phyloP scores from a whole-genome alignment of 1,284 basidiomycete species.

The Ganoderma leucocontextum region DNA sequence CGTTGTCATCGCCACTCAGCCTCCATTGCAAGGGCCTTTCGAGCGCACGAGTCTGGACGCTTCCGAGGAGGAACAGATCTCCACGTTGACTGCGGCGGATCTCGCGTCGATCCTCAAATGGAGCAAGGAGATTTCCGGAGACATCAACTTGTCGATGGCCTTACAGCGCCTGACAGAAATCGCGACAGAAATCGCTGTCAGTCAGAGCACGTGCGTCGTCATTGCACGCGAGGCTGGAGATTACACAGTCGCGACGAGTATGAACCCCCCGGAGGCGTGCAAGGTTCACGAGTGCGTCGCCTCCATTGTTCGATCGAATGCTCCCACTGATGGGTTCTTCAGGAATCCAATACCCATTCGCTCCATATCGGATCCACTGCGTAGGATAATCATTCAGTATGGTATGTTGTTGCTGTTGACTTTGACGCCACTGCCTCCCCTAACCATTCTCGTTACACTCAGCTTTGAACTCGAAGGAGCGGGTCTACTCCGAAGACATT shows the following conservation, averaged over 20 bases:
- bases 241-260: conserved; percentile 72
- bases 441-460: conserved; percentile 9
- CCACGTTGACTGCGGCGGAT: conserved; percentile 62
- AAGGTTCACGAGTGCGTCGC: conserved; percentile 69
- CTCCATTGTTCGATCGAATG: not conserved
- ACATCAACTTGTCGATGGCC: conserved; percentile 69
- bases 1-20: conserved; percentile 46
- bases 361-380: conserved; percentile 64
- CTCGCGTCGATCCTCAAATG: conserved; percentile 71
- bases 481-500: conserved; percentile 66
- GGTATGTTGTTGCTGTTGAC: conserved; percentile 44
- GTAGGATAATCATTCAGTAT: conserved; percentile 70
- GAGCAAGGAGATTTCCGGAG: conserved; percentile 77
- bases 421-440: not conserved
- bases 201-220: conserved; percentile 71
- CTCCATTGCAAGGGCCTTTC: conserved; percentile 42
- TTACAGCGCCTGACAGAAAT: conserved; percentile 75
- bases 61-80: conserved; percentile 58
- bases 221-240: conserved; percentile 74
- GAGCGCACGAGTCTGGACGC: conserved; percentile 46
- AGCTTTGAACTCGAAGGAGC: conserved; percentile 73
- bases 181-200: conserved; percentile 70
- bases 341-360: conserved; percentile 70
- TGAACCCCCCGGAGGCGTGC: conserved; percentile 64
- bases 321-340: not conserved